Base-by-base conservation (phyloP, 2,329 filamentous ascomycete genomes). In the Epicoccum nigrum region DNA sequence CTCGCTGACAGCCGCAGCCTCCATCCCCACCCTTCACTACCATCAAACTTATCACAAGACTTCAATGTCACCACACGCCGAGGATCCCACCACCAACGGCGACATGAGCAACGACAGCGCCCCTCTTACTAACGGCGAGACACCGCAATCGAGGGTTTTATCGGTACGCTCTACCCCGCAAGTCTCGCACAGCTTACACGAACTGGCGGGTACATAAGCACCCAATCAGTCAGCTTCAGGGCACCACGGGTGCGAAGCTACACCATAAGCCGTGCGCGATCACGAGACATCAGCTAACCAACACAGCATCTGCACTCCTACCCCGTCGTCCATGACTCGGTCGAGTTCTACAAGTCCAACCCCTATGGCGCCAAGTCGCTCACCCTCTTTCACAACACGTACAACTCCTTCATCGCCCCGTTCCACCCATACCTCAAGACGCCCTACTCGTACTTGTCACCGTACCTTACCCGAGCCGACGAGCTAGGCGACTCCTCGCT, bases 391-490 rank as follows among this genome's bases (percentile, higher is more conserved):
- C 84, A 89, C 70, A 83, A 86, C 54, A 86, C 87, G 65, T 96
- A 92, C 80, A 79, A 85, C 69, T 86, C 83, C 59, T 82, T 96
- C 67, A 87, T 88, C 71, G 87, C 86, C 62, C 90, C 92, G 16
- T 77, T 96, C 58, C 77, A 93, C 47, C 89, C 90, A 21, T 91
- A 90, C 76, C 79, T 97, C 64, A 76, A 85, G 65, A 89, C 83
- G 64, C 92, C 92, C 28, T 93, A 91, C 78, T 81, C 84, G 69
- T 94, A 90, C 72, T 83, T 96, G 58, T 86, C 86, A 44, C 92
- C 93, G 1, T 97, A 97, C 76, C 83, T 96, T 60, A 80, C 85
- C 72, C 90, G 87, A 74, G 92, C 86, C 68, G 94, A 97, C 72
- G 73, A 70, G 63, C 64, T 75, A 16, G 73, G 69, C 58, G 73